phyloP scores from a whole-genome alignment of 179 eudicot genomes.

The Amaranthus tricolor region DNA sequence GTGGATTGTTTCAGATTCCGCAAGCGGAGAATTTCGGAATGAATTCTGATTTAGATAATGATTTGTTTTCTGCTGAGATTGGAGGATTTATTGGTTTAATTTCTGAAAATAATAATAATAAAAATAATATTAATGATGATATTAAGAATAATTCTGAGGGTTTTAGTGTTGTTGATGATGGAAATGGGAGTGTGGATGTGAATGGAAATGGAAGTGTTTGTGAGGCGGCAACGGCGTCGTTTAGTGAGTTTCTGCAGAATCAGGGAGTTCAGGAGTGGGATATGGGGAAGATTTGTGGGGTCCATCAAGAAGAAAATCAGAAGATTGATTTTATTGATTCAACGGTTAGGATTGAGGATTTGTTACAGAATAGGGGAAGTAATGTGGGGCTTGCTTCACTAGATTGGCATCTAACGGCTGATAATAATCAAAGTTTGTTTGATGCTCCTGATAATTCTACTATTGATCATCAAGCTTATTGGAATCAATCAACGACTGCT shows the following conservation, averaged over 20 bases:
- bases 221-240: conserved; percentile 9
- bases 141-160: too few species aligned
- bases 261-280: conserved; percentile 11
- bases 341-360: conserved; percentile 26
- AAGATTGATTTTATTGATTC: conserved; percentile 12
- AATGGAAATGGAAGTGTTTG: too few species aligned
- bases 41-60: neutral
- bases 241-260: conserved; percentile 10
- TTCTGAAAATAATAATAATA: neutral
- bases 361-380: conserved; percentile 24
- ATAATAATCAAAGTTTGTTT: conserved; percentile 20
- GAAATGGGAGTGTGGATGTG: neutral
- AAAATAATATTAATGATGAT: neutral
- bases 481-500: conserved; percentile 16
- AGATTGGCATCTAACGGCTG: conserved; percentile 22
- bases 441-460: conserved; percentile 6
- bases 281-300: conserved; percentile 14
- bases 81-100: neutral
- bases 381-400: conserved; percentile 14
- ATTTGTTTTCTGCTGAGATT: neutral
- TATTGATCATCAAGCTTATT: conserved; percentile 20
- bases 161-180: neutral
- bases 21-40: neutral
- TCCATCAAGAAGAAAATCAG: neutral
- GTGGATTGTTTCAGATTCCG: conserved; percentile 9